A percentile compares a stretch with the other conserved stretches of the same genome.
Evolutionary conservation across 1,284 basidiomycete genomes (phyloP).

Genomic region (Fomitiporia mediterranea): DNA sequence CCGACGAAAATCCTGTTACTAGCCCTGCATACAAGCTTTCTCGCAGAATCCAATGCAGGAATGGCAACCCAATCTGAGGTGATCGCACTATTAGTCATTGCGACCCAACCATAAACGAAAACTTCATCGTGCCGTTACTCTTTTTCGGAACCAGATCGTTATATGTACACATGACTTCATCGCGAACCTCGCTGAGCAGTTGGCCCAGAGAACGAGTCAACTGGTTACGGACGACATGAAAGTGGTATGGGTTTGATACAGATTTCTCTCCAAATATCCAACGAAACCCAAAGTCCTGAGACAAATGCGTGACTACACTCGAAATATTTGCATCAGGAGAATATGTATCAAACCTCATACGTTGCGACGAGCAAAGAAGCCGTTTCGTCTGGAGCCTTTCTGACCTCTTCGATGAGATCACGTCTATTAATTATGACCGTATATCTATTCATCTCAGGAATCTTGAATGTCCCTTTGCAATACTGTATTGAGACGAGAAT

Average conservation of each 20-base stretch:
- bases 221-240: conserved; percentile 24
- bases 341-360: conserved; percentile 23
- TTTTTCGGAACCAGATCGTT: conserved; percentile 25
- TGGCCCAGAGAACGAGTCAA: conserved; percentile 25
- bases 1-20: conserved; percentile 40
- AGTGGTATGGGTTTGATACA: conserved; percentile 23
- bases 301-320: neutral
- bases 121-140: neutral
- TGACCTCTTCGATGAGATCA: conserved; percentile 30
- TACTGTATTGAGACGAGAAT: conserved; percentile 15
- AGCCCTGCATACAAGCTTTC: conserved; percentile 36
- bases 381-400: conserved; percentile 31
- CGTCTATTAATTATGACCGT: conserved; percentile 26
- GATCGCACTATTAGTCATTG: neutral
- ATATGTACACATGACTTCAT: conserved; percentile 27
- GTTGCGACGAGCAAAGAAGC: conserved; percentile 27
- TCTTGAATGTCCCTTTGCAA: conserved; percentile 25
- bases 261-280: conserved; percentile 21
- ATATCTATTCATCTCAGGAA: conserved; percentile 28
- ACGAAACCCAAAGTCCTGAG: conserved; percentile 3
- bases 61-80: conserved; percentile 35
- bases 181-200: conserved; percentile 25
- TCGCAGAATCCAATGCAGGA: conserved; percentile 31
- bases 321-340: neutral
- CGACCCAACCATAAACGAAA: neutral